Percentiles rank a stretch among this genome's conserved stretches.
phyloP scores from a whole-genome alignment of 1,139 yeast species.

The Suhomyces atakaporum region DNA sequence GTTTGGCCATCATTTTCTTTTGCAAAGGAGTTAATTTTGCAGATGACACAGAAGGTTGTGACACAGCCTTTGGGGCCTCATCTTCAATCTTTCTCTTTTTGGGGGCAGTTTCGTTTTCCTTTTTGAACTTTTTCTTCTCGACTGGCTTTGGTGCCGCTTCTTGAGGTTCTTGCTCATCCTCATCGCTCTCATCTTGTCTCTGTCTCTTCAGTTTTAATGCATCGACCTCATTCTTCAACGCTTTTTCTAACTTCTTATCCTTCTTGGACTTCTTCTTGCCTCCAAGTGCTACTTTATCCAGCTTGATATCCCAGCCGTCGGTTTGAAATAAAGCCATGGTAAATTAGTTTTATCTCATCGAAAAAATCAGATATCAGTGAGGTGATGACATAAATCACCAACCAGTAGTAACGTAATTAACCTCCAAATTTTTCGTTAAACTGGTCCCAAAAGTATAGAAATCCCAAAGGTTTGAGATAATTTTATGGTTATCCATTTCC shows the following conservation, averaged over 20 bases:
- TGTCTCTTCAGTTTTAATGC: constrained; percentile 28
- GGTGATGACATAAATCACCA: neutral
- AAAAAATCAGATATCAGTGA: constrained; percentile 3
- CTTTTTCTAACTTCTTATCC: constrained; percentile 30
- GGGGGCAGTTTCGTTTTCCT: constrained; percentile 11
- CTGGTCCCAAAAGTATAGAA: too few species aligned
- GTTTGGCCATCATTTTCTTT: constrained; percentile 91
- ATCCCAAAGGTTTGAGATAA: too few species aligned
- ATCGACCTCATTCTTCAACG: constrained; percentile 20
- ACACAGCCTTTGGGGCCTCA: constrained; percentile 1
- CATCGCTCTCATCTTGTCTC: constrained; percentile 10
- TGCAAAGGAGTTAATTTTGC: constrained; percentile 83
- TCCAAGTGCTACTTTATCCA: constrained; percentile 52
- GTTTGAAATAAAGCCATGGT: constrained; percentile 74
- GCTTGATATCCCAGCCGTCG: constrained; percentile 77
- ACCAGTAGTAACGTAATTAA: neutral
- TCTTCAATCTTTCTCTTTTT: constrained; percentile 14
- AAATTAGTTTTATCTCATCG: constrained; percentile 4
- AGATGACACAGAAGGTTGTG: constrained; percentile 22
- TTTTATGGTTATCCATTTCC: too few species aligned
- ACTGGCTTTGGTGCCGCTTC: constrained; percentile 17
- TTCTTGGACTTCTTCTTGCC: constrained; percentile 34
- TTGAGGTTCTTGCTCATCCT: constrained; percentile 12
- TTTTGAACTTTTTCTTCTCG: constrained; percentile 16
- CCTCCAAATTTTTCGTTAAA: too few species aligned